Evolutionary conservation across 176 grass and related monocot species (phyloP).

Genomic region (Olyra latifolia): DNA sequence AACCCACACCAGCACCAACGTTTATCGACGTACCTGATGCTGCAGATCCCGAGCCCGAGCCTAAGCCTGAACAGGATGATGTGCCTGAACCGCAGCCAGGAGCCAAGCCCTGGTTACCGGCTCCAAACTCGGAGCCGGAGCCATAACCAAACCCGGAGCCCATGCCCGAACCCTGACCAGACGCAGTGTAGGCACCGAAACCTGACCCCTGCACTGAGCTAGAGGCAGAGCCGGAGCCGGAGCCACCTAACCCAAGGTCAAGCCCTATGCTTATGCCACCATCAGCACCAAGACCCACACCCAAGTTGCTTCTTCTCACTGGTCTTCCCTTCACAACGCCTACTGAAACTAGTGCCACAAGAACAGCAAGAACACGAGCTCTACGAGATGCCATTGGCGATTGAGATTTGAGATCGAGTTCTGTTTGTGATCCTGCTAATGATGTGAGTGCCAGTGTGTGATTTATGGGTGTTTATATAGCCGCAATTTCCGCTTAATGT

Average conservation of each 20-base stretch:
- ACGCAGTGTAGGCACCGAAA: conserved; percentile 19
- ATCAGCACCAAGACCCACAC: conserved; percentile 38
- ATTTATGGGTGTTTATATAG: conserved; percentile 38
- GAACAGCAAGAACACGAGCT: conserved; percentile 20
- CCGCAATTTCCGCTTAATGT: conserved; percentile 14
- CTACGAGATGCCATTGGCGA: conserved; percentile 37
- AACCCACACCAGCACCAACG: conserved; percentile 3
- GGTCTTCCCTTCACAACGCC: conserved; percentile 35
- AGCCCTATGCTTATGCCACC: conserved; percentile 42
- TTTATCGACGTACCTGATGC: conserved; percentile 26
- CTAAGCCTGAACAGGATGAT: conserved; percentile 16
- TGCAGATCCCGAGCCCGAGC: conserved; percentile 8
- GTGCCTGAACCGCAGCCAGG: conserved; percentile 43
- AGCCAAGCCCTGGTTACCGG: conserved; percentile 18
- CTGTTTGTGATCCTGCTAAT: not conserved
- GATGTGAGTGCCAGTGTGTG: not conserved
- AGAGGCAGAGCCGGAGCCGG: conserved; percentile 23
- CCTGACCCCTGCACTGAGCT: conserved; percentile 37
- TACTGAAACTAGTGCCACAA: conserved; percentile 22
- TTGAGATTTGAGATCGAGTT: not conserved
- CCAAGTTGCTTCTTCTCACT: conserved; percentile 51
- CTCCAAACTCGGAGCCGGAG: conserved; percentile 2
- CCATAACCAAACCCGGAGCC: conserved; percentile 42
- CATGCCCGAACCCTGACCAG: conserved; percentile 28
- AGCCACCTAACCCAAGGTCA: conserved; percentile 37